phyloP scores from a whole-genome alignment of 2,329 filamentous ascomycete genomes.

The Pseudomassariella vexata region DNA sequence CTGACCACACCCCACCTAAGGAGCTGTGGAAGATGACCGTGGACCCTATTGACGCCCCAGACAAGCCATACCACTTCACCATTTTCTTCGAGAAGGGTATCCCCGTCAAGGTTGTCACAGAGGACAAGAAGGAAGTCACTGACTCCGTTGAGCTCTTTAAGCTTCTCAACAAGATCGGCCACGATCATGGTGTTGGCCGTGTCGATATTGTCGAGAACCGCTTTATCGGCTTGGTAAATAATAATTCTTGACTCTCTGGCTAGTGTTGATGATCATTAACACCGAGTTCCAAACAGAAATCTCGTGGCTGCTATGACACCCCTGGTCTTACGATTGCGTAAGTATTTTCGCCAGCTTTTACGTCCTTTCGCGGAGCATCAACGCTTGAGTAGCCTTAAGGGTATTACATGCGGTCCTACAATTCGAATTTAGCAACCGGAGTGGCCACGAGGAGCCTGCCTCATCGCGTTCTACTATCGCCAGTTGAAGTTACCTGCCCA shows the following conservation, averaged over 20 bases:
- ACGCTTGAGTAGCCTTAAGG: too few species aligned
- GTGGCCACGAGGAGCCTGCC: too few species aligned
- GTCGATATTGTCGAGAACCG: slow-evolving; percentile 68
- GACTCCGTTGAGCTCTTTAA: slow-evolving; percentile 69
- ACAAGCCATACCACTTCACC: slow-evolving; percentile 66
- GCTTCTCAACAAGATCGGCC: slow-evolving; percentile 64
- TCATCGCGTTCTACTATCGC: too few species aligned
- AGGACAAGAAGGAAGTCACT: slow-evolving; percentile 53
- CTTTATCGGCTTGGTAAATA: slow-evolving; percentile 23
- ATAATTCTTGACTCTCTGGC: too few species aligned
- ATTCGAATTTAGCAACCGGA: too few species aligned
- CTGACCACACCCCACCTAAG: slow-evolving; percentile 58
- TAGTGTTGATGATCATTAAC: too few species aligned
- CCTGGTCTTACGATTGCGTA: slow-evolving; percentile 7
- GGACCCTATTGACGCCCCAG: slow-evolving; percentile 61
- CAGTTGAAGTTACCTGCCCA: too few species aligned
- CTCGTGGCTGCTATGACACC: slow-evolving; percentile 56
- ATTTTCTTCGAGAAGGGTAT: slow-evolving; percentile 69
- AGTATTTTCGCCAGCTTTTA: too few species aligned
- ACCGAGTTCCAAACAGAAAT: too few species aligned
- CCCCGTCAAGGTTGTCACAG: slow-evolving; percentile 52
- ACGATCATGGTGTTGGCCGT: slow-evolving; percentile 68
- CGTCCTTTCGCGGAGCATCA: too few species aligned
- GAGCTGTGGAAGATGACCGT: slow-evolving; percentile 77
- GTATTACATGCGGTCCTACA: too few species aligned